Percentiles rank a stretch among this genome's conserved stretches.
Evolutionary conservation across 345 rosid species (phyloP).

Genomic region (Populus tremula): DNA sequence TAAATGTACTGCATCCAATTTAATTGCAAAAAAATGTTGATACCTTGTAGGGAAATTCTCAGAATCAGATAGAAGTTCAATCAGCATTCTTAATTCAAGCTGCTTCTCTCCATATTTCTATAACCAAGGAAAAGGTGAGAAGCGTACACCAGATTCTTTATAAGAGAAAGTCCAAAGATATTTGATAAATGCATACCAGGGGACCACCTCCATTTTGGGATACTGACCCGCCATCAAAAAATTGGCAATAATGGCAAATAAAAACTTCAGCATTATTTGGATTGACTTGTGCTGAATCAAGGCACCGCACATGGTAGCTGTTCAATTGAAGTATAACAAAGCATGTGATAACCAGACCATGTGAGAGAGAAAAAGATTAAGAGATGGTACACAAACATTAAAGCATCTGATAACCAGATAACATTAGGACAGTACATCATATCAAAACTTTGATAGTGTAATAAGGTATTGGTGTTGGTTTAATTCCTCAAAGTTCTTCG

Average conservation of each 20-base stretch:
- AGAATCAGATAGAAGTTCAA: conserved; percentile 39
- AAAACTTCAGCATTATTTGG: conserved; percentile 21
- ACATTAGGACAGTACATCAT: too few relatives aligned
- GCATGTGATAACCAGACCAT: not conserved
- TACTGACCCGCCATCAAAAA: conserved; percentile 23
- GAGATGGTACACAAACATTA: not conserved
- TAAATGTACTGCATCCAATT: not conserved
- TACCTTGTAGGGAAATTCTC: conserved; percentile 49
- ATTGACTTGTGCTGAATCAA: conserved; percentile 28
- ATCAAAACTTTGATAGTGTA: too few relatives aligned
- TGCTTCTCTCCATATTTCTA: conserved; percentile 42
- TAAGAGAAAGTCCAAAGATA: conserved; percentile 1
- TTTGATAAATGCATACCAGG: conserved; percentile 40
- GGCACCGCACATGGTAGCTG: conserved; percentile 66
- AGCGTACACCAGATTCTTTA: conserved; percentile 12
- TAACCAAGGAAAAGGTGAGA: conserved; percentile 15
- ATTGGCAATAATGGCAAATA: conserved; percentile 49
- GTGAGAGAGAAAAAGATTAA: not conserved
- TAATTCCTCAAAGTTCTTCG: too few relatives aligned
- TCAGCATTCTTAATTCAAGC: conserved; percentile 38
- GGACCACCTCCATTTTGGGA: conserved; percentile 23
- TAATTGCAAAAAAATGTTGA: not conserved
- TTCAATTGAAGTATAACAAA: conserved; percentile 19
- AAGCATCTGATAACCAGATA: not conserved
- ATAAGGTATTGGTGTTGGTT: too few relatives aligned